A percentile compares a stretch with the other conserved stretches of the same genome.
Evolutionary conservation across 306 rosid species (phyloP).

Genomic region (Sesbania bispinosa): DNA sequence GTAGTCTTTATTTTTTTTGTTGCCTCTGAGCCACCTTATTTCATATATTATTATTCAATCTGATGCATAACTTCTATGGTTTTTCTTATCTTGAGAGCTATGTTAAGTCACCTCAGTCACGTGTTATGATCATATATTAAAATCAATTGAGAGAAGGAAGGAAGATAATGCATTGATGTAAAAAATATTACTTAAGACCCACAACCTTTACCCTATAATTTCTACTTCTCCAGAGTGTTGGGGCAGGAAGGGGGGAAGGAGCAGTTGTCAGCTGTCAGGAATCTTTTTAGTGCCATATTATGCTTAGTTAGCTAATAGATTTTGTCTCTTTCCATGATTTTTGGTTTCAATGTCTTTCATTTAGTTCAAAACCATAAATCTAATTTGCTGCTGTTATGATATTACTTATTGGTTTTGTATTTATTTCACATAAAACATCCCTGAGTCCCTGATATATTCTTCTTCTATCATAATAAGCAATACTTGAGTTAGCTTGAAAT

Average conservation of each 20-base stretch:
- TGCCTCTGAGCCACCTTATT: too few relatives aligned
- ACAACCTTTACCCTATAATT: conserved; percentile 8
- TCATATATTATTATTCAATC: conserved; percentile 7
- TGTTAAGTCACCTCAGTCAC: conserved; percentile 28
- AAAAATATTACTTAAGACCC: conserved; percentile 1
- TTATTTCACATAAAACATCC: not conserved
- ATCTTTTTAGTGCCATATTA: not conserved
- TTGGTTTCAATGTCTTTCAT: not conserved
- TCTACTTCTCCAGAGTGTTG: not conserved
- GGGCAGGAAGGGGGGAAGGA: not conserved
- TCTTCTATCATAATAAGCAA: not conserved
- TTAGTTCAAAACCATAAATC: not conserved
- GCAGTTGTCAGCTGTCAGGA: not conserved
- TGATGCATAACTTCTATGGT: not conserved
- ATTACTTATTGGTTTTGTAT: not conserved
- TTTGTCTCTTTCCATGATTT: not conserved
- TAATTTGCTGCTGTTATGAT: not conserved
- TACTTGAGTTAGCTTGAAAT: conserved; percentile 11
- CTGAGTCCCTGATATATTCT: not conserved
- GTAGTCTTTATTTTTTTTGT: too few relatives aligned
- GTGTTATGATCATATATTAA: not conserved
- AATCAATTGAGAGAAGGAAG: not conserved
- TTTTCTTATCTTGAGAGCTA: conserved; percentile 28
- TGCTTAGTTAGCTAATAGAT: not conserved
- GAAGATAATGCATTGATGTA: not conserved